Evolutionary conservation across 2,329 filamentous ascomycete species (phyloP), one percentile per base, ranked within the genome.

Genomic region (Epichloe scottii): DNA sequence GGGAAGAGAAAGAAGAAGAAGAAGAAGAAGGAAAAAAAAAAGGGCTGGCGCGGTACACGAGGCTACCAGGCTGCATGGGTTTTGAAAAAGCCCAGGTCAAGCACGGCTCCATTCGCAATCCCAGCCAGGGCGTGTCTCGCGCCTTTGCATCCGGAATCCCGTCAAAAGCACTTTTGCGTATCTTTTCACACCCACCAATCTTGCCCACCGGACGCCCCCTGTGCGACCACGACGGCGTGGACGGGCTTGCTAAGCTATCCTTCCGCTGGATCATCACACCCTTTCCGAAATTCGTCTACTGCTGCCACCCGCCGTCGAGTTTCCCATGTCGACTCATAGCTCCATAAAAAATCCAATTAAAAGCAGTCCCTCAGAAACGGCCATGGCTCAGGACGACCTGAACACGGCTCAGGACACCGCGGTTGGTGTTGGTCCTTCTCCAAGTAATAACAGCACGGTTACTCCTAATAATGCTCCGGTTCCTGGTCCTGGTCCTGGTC

Each of bases 341-440:
- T 65, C 64, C 64, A 66, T 66, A 66, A 66, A 63, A 56, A 59
- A 63, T 60, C 57, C 62, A 64, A 63, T 65, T 63, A 64, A 63
- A 64, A 62, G 37, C 49, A 55, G 49, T 46, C 44, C 43, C 49
- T 46, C 37, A 33, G 37, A 40, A 11, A n/a, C 15, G 41, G 56
- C 55, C 48, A 59, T 59, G 59, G 52, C 54, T 52, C 52, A 53
- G 58, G 62, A 60, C 57, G 62, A 62, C 56, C 58, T 57, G 56
- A 60, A 55, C 56, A 58, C 59, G 58, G 60, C 59, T 57, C 60
- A 58, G 56, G 53, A 59, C 55, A 57, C 59, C 60, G 63, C 59
- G 53, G 56, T 54, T 55, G 57, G 61, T 59, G 59, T 59, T 58
- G 56, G 51, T 55, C 54, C 55, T 49, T 52, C 56, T 46, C 50